Evolutionary conservation across 2,329 filamentous ascomycete genomes (phyloP), one percentile per base, ranked within the genome.

Genomic region (Erysiphe pulchra): DNA sequence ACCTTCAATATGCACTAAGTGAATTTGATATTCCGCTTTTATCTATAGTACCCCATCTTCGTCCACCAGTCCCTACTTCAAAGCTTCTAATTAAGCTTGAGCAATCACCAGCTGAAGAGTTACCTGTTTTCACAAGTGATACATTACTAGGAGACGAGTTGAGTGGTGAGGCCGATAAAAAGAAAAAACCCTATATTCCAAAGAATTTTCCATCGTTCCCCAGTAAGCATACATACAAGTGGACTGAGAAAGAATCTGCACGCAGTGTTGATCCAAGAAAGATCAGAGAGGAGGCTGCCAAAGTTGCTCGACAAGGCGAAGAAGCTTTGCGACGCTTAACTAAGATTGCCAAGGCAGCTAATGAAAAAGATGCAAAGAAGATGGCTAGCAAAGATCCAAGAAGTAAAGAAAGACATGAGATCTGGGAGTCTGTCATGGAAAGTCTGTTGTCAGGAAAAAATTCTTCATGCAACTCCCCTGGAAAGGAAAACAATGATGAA

Each of bases 371-470:
- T 53, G 67, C 75, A 39, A 73, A 70, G 52, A 63, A 66, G 2
- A 58, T 69, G 2, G 71, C 74, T 2, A 51, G 50, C 40, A 56
- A 65, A 46, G 66, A 73, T 51, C 55, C 60, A 2, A 60, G 66
- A 17, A 69, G 67, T 40, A 70, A 68, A 52, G 63, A 70, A 49
- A 64, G 73, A 14, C 71, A 76, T 52, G 61, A 68, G 7, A 59
- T 74, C 4, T 78, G 74, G 73, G 73, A 77, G 57, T 57, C 61
- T 12, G 67, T 71, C 1, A 77, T 77, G 72, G 65, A 66, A 44
- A 65, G 68, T 37, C 63, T 77, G 40, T 45, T 50, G 16, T 28
- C 24, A n/a, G 40, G 14, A 31, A 45, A 18, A 13, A n/a, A 9
- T 13, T 14, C 16, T 31, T 42, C 31, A n/a, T 38, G 20, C 20